A percentile compares a stretch with the other conserved stretches of the same genome.
phyloP scores from a whole-genome alignment of 2,329 filamentous ascomycete genomes.

The Talaromyces sp. region DNA sequence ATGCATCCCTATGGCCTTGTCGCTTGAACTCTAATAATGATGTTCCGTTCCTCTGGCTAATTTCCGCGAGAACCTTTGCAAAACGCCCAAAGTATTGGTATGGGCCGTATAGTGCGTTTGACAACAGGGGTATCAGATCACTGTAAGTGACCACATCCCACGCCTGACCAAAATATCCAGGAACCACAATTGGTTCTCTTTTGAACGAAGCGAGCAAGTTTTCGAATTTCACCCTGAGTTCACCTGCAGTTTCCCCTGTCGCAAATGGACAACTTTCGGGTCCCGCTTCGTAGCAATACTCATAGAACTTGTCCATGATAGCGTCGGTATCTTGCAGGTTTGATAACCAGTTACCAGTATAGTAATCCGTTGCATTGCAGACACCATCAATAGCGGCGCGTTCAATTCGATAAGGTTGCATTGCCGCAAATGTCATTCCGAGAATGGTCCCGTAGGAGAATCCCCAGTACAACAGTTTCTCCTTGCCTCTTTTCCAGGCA shows the following conservation, averaged over 20 bases:
- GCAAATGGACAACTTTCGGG: conserved; percentile 14
- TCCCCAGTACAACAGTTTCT: conserved; percentile 45
- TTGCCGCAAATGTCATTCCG: conserved; percentile 49
- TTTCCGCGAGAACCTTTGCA: conserved; percentile 6
- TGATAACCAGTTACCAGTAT: conserved; percentile 1
- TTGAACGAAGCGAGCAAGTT: conserved; percentile 11
- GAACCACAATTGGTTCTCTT: conserved; percentile 9
- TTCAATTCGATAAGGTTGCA: conserved; percentile 50
- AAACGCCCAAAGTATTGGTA: not conserved
- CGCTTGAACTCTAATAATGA: not conserved
- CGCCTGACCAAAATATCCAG: conserved; percentile 2
- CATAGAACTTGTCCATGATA: conserved; percentile 16
- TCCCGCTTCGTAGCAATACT: conserved; percentile 17
- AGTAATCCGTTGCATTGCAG: conserved; percentile 9
- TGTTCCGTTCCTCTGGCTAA: not conserved
- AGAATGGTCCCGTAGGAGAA: conserved; percentile 53
- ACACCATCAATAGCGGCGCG: conserved; percentile 45
- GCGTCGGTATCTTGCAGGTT: conserved; percentile 13
- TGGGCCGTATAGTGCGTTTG: conserved; percentile 5
- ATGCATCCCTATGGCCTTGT: not conserved
- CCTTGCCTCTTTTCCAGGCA: conserved; percentile 15
- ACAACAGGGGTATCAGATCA: conserved; percentile 6
- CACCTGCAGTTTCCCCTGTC: not conserved
- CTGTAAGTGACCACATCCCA: conserved; percentile 11
- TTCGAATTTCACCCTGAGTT: conserved; percentile 12